Base-by-base conservation (phyloP, 805 yeast species). In the Candida namnaoensis region DNA sequence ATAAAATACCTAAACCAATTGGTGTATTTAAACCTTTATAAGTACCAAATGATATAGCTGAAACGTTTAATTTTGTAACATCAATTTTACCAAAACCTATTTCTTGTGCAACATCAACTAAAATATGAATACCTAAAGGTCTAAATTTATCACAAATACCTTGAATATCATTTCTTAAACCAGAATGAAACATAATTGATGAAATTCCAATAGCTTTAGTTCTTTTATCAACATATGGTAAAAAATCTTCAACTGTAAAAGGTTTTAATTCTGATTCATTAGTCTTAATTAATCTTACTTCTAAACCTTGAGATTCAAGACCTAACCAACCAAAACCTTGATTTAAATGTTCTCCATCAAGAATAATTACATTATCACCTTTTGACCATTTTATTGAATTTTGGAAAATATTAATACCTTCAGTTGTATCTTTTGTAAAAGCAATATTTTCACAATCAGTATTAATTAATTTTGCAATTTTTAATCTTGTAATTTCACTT, bases 311-410 rank as follows among this genome's bases (percentile, higher is more conserved):
- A 4, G 4, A 2, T 24, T 35, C 34, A n/a, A 41, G 38, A 5
- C 45, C 47, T 6, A 43, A 23, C 48, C 48, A 45, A n/a, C 42
- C 36, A 13, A 43, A 37, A n/a, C 38, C 38, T 35, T 45, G 44
- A 26, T 45, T 44, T 35, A 41, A 47, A 40, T 41, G 41, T 33
- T 45, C 48, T 23, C 44, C 44, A 36, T 45, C 48, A 26, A 45
- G 35, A 13, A 45, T 36, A 8, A 45, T 30, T 12, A 45, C 36
- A 27, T 44, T 37, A 34, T 45, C 48, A n/a, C 48, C 48, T 27
- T 41, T 32, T 4, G 24, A 26, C 34, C 41, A 43, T n/a, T 37
- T 33, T 26, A 43, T 33, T 4, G 44, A 35, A n/a, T 37, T 39
- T 30, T 45, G 48, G 19, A 45, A 34, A 26, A 45, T 37, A 26